Percentiles rank a stretch among this genome's conserved stretches.
Conservation (phyloP, 1,284 basidiomycete species). For the Sporisorium graminicola region DNA sequence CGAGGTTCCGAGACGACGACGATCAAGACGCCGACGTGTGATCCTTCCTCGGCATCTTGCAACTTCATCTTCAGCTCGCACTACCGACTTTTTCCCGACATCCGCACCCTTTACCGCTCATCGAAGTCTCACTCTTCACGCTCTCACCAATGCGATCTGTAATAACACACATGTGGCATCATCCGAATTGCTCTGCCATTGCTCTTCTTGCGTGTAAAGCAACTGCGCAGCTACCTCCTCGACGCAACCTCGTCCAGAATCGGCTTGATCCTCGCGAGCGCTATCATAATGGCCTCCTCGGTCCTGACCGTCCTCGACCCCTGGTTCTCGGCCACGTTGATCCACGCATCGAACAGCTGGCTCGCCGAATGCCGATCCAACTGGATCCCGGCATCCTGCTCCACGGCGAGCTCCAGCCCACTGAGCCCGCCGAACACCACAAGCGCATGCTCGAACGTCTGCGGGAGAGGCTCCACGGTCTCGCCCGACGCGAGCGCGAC, state of each 20-base stretch:
- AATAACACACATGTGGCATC: no score
- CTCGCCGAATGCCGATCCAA: slow-evolving; percentile 58
- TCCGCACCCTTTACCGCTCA: no score
- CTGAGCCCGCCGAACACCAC: slow-evolving; percentile 66
- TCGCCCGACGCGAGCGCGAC: slow-evolving; percentile 22
- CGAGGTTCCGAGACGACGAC: slow-evolving; percentile 69
- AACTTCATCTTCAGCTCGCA: background rate
- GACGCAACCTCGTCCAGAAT: slow-evolving; percentile 36
- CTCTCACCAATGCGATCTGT: background rate
- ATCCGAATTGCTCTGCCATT: no score
- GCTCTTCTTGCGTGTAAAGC: no score
- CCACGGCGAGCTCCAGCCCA: slow-evolving; percentile 66
- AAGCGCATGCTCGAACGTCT: slow-evolving; percentile 54
- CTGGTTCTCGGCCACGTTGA: slow-evolving; percentile 66
- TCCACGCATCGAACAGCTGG: slow-evolving; percentile 67
- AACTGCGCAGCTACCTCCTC: background rate
- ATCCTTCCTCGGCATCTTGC: background rate
- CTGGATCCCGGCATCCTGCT: slow-evolving; percentile 55
- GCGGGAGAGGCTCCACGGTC: slow-evolving; percentile 17
- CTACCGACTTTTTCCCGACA: no score
- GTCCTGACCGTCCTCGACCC: slow-evolving; percentile 67
- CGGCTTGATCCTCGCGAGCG: slow-evolving; percentile 52
- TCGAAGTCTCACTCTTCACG: no score
- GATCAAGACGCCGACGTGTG: slow-evolving; percentile 43
- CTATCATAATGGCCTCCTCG: slow-evolving; percentile 65